Evolutionary conservation across 73 alveolate genomes (phyloP).

Genomic region (Paramecium pentaurelia): DNA sequence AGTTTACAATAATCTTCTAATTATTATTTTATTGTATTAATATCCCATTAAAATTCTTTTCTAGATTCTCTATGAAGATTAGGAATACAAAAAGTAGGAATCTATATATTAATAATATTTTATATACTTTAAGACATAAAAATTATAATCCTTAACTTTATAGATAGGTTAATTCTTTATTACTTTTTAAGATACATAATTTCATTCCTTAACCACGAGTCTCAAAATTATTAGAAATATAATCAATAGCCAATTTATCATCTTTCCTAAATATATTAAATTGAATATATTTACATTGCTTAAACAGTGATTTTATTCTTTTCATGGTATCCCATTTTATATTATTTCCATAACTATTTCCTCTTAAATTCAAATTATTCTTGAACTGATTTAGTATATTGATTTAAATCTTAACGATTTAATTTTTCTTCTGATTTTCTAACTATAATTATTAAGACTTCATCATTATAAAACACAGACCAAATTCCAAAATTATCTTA

Average conservation of each 20-base stretch:
- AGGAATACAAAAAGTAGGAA: neutral
- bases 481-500: neutral
- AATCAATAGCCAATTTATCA: neutral
- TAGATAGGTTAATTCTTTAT: neutral
- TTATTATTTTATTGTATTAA: neutral
- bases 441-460: neutral
- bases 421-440: neutral
- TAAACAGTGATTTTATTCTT: neutral
- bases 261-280: neutral
- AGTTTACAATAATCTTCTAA: neutral
- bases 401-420: neutral
- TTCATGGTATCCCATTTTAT: neutral
- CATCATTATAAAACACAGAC: neutral
- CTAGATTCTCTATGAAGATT: neutral
- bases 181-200: neutral
- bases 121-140: neutral
- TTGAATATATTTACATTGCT: neutral
- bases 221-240: neutral
- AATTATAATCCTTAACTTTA: neutral
- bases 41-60: slow-evolving; percentile 42
- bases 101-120: neutral
- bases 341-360: neutral
- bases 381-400: neutral
- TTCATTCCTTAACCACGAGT: neutral
- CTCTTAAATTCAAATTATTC: neutral